Percentiles rank a stretch among this genome's conserved stretches.
Conservation (phyloP, 2,329 filamentous ascomycete species). For the Hyphodiscus sp. region DNA sequence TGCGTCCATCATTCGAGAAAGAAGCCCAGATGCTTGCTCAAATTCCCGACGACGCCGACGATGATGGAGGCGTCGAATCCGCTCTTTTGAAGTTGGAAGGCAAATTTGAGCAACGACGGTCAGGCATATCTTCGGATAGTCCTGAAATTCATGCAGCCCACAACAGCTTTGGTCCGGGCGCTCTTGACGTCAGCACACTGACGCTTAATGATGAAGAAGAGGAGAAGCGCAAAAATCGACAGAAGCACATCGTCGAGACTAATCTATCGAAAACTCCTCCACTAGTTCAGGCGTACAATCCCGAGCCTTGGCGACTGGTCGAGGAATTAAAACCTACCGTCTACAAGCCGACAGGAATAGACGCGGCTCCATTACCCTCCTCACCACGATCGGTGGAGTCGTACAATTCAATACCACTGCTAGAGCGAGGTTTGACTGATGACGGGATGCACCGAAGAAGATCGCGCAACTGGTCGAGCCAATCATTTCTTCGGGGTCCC, state of each 20-base stretch:
- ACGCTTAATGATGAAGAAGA: constrained; percentile 23
- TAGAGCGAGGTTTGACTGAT: constrained; percentile 59
- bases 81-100: constrained; percentile 89
- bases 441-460: constrained; percentile 39
- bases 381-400: constrained; percentile 64
- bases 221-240: constrained; percentile 41
- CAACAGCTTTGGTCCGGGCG: constrained; percentile 24
- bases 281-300: constrained; percentile 18
- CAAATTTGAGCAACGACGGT: constrained; percentile 56
- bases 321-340: constrained; percentile 25
- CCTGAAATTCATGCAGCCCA: constrained; percentile 7
- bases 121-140: constrained; percentile 18
- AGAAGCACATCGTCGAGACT: constrained; percentile 40
- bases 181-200: constrained; percentile 20
- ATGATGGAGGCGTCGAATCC: constrained; percentile 87
- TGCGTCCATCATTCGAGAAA: constrained; percentile 75
- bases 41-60: constrained; percentile 73
- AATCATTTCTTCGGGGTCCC: constrained; percentile 46
- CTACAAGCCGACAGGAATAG: constrained; percentile 23
- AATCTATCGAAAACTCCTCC: constrained; percentile 30
- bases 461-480: constrained; percentile 46
- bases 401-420: constrained; percentile 69
- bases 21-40: constrained; percentile 82
- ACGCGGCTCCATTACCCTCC: constrained; percentile 34
- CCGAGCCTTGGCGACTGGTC: constrained; percentile 8